Evolutionary conservation across 352 stramenopile species (phyloP).

Genomic region (Globisporangium splendens): DNA sequence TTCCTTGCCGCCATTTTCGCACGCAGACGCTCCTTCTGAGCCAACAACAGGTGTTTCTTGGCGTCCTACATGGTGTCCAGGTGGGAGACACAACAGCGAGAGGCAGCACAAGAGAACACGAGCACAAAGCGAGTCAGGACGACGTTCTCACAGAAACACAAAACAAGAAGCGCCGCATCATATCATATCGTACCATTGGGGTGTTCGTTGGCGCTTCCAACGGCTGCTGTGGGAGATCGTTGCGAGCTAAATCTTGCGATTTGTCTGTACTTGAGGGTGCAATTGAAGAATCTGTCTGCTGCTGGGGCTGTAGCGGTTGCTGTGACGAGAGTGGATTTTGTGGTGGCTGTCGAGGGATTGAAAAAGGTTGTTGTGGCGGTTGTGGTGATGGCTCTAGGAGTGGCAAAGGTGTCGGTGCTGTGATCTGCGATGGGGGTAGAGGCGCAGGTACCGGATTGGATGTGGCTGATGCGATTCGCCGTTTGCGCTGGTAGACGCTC

Average conservation of each 20-base stretch:
- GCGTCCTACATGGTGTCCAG: constrained; percentile 21
- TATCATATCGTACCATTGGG: not conserved
- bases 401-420: too few species aligned
- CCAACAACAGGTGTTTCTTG: constrained; percentile 53
- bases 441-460: too few species aligned
- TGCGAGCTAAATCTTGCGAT: not conserved
- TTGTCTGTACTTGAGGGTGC: not conserved
- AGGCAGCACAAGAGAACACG: not conserved
- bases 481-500: too few species aligned
- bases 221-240: not conserved
- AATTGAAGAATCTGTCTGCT: not conserved
- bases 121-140: too few species aligned
- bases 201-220: not conserved
- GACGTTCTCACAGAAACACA: too few species aligned
- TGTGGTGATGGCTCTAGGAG: too few species aligned
- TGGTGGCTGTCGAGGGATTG: too few species aligned
- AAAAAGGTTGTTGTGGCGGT: too few species aligned
- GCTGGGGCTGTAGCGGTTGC: not conserved
- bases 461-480: too few species aligned
- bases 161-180: too few species aligned
- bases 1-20: constrained; percentile 50
- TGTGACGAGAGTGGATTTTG: too few species aligned
- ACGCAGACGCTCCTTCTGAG: constrained; percentile 63
- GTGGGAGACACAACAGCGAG: not conserved
- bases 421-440: too few species aligned